Evolutionary conservation across 2,329 filamentous ascomycete species (phyloP).

Genomic region (Fusarium virguliforme): DNA sequence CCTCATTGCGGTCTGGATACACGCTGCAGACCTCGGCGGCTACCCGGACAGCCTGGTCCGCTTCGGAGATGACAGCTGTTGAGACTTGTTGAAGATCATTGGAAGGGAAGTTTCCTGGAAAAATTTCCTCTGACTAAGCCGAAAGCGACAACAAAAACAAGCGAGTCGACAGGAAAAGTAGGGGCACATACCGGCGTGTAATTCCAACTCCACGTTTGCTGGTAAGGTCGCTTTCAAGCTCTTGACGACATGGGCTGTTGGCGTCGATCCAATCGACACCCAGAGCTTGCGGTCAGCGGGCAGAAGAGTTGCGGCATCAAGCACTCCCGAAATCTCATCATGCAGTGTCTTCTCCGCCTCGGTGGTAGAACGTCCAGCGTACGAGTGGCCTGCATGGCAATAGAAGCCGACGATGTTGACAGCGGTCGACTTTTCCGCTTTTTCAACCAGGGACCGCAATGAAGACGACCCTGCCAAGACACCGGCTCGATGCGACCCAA

Average conservation of each 20-base stretch:
- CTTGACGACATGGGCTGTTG: conserved; percentile 55
- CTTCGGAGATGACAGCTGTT: conserved; percentile 51
- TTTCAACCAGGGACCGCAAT: conserved; percentile 50
- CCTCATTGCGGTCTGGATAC: conserved; percentile 57
- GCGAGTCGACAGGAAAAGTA: neutral
- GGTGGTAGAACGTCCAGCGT: conserved; percentile 51
- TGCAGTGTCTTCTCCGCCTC: conserved; percentile 53
- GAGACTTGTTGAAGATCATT: conserved; percentile 60
- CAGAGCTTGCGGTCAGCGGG: conserved; percentile 44
- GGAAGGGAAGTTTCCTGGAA: conserved; percentile 47
- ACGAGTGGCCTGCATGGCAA: conserved; percentile 58
- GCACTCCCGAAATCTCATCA: conserved; percentile 49
- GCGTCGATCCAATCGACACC: conserved; percentile 56
- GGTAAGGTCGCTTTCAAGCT: conserved; percentile 52
- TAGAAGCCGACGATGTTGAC: conserved; percentile 57
- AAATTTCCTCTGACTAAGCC: too few relatives aligned
- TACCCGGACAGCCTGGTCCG: conserved; percentile 53
- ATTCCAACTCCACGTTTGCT: conserved; percentile 52
- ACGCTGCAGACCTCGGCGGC: conserved; percentile 57
- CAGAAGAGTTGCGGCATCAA: conserved; percentile 51
- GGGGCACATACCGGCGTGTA: conserved; percentile 53
- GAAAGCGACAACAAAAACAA: too few relatives aligned
- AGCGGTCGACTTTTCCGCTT: conserved; percentile 48
- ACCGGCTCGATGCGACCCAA: conserved; percentile 56
- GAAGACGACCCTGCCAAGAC: conserved; percentile 50